Evolutionary conservation across 441 rosid species (phyloP).

Genomic region (Francoa sonchifolia): DNA sequence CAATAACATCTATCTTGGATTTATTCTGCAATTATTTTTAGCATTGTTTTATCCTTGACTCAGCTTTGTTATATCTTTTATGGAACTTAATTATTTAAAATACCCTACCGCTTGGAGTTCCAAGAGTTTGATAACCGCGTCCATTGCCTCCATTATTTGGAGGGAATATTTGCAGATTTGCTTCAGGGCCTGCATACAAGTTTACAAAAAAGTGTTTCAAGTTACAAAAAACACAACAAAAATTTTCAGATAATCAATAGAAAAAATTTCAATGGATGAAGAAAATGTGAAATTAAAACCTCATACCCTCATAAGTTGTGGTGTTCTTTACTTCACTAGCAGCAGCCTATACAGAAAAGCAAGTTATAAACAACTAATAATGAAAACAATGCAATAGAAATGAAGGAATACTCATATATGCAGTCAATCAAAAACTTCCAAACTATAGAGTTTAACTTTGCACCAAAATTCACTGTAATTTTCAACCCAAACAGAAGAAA

Average conservation of each 20-base stretch:
- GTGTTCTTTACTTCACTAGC: conserved; percentile 38
- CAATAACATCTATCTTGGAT: no score
- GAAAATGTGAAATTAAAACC: neutral
- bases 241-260: conserved; percentile 2
- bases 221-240: neutral
- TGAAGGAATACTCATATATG: neutral
- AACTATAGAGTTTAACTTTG: no score
- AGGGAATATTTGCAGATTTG: conserved; percentile 64
- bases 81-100: no score
- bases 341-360: conserved; percentile 42
- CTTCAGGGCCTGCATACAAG: conserved; percentile 48
- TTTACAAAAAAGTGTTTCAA: conserved; percentile 9
- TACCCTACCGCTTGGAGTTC: conserved; percentile 47
- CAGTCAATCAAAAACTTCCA: neutral
- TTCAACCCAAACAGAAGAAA: no score
- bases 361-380: conserved; percentile 5
- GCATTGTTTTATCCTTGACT: no score
- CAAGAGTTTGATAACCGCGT: conserved; percentile 67
- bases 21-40: no score
- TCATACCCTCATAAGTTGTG: conserved; percentile 40
- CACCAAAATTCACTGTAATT: no score
- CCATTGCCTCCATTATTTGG: conserved; percentile 39
- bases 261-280: conserved; percentile 2
- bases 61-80: no score
- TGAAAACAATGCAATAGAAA: neutral